Evolutionary conservation across 2,329 filamentous ascomycete genomes (phyloP), one percentile per base, ranked within the genome.

Genomic region (Botryotinia globosa): DNA sequence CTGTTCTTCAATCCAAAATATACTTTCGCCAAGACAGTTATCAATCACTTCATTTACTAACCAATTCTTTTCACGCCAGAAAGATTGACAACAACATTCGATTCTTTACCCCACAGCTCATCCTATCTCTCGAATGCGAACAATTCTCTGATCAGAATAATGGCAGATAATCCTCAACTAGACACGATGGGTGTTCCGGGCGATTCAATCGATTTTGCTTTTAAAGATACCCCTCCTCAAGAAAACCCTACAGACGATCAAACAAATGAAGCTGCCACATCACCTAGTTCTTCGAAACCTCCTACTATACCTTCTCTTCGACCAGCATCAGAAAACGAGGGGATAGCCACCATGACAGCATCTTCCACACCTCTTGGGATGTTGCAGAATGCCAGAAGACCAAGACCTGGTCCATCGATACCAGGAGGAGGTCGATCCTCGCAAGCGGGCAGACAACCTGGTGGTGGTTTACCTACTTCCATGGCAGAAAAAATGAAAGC

Each of bases 361-460:
- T 94, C 90, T n/a, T 97, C 94, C n/a, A 96, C 92, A 42, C 90
- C 93, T 58, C 85, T 94, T 6, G 94, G 94, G 58, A 88, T 92
- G 73, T 84, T 97, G 78, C 94, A 91, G 81, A 88, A 83, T 76
- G 89, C 87, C 7, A 84, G 89, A 73, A 85, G 87, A 66, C 89
- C 88, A 22, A 67, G 75, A 73, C 59, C 70, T 25, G 63, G 70
- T 18, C 63, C 51, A 29, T 56, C 51, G 9, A 58, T 68, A 68
- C 65, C 65, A 29, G 61, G 58, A 29, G 61, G 58, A 22, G 22
- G 44, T 34, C 56, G 65, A 68, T 61, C 51, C 34, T 69, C 37
- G 62, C 70, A 68, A 64, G 65, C 10, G 16, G 64, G 48, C 73
- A 82, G 81, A 77, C 82, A 69, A 62, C 81, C 85, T 72, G 83